phyloP scores from a whole-genome alignment of 225 moss, liverwort and hornwort species.

The Polytrichum formosum region DNA sequence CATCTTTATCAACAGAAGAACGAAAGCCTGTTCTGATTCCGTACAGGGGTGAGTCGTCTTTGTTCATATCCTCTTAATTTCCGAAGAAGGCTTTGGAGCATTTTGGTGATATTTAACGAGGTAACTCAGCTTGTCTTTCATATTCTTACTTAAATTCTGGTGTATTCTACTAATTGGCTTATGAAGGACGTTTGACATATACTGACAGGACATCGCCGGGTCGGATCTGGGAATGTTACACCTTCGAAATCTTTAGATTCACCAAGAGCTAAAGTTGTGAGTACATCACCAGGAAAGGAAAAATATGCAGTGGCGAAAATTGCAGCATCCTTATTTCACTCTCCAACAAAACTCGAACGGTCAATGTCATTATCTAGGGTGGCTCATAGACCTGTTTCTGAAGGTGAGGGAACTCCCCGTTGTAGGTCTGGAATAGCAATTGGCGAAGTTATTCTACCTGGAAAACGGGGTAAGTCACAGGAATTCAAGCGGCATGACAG shows the following conservation, averaged over 20 bases:
- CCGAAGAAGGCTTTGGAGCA: too few relatives aligned
- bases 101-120: too few relatives aligned
- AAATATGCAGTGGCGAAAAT: conserved; percentile 25
- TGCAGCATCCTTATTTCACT: conserved; percentile 26
- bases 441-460: conserved; percentile 20
- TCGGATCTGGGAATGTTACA: conserved; percentile 26
- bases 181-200: not conserved
- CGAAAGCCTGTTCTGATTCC: conserved; percentile 18
- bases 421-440: conserved; percentile 14
- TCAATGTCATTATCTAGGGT: conserved; percentile 35
- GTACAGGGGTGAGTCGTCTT: conserved; percentile 19
- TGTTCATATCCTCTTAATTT: not conserved
- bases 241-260: conserved; percentile 13
- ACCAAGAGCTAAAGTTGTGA: conserved; percentile 21
- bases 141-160: too few relatives aligned
- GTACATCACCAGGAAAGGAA: conserved; percentile 17
- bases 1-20: conserved; percentile 14
- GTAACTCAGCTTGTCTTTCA: too few relatives aligned
- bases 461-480: conserved; percentile 7
- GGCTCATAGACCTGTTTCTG: conserved; percentile 15
- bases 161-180: too few relatives aligned
- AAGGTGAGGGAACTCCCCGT: conserved; percentile 21
- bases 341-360: conserved; percentile 38
- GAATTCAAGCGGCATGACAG: conserved; percentile 20
- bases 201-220: conserved; percentile 26